Evolutionary conservation across 306 rosid species (phyloP), one percentile per base, ranked within the genome.

Genomic region (Morella rubra): DNA sequence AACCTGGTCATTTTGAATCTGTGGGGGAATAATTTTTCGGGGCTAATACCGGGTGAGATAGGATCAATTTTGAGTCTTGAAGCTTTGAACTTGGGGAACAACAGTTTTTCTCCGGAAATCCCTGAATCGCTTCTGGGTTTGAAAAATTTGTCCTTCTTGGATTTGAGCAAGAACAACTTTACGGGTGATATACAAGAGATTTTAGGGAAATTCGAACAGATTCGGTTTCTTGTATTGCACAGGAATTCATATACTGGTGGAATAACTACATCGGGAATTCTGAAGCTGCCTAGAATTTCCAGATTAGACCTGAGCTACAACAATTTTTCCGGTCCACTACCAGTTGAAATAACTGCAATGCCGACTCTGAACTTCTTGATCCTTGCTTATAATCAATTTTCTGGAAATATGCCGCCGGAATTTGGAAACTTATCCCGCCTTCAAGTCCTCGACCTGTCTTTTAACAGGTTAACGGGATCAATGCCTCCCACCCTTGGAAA

Each of bases 401-500:
- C 52, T 69, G 97, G 92, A 16, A 56, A 84, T 49, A 91, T 95
- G 70, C 98, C 99, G 24, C 59, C 77, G 0, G 91, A 87, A 64
- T 88, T 56, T 18, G 97, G 97, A 68, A 87, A 83, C 67, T 78
- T 86, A 83, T 15, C 20, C 40, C 41, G 45, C 14, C 89, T 95
- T 16, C 99, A 95, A 81, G 93, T 96, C 71, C 90, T 92, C 19
- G 99, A 95, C 72, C 92, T 95, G 60, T 83, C 91, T 40, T 89
- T 56, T 80, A 95, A 95, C 89, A 79, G 15, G 42, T 58, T 95
- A 80, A 87, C 59, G 27, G 99, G 97, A 18, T 45, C 91, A 64
- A 89, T 95, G 73, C 99, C 99, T 10, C 66, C 85, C 47, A 85
- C 84, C 76, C n/a, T 95, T 19, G 99, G 99, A 46, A 91, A 91